Evolutionary conservation across 306 rosid genomes (phyloP).

Genomic region (Parietaria judaica): DNA sequence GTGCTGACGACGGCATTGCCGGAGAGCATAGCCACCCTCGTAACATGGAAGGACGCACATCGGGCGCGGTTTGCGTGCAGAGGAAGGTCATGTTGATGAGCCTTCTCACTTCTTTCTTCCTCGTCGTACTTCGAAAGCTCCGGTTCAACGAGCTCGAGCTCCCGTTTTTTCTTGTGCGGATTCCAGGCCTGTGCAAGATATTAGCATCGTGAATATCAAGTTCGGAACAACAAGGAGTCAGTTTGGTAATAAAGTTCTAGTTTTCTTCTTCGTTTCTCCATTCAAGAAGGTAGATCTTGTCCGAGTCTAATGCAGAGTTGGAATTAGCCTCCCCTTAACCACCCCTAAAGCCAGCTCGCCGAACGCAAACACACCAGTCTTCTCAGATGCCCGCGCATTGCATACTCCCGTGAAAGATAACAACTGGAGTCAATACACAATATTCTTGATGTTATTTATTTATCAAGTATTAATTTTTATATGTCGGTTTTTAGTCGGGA

Average conservation of each 20-base stretch:
- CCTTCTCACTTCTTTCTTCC: slow-evolving; percentile 44
- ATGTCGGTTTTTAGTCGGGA: too few relatives aligned
- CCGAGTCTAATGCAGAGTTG: slow-evolving; percentile 6
- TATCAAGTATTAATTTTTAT: too few relatives aligned
- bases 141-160: slow-evolving; percentile 28
- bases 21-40: slow-evolving; percentile 66
- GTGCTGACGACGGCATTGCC: slow-evolving; percentile 54
- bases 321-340: slow-evolving; percentile 58
- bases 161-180: neutral
- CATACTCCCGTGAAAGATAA: slow-evolving; percentile 80
- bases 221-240: neutral
- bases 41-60: slow-evolving; percentile 56
- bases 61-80: slow-evolving; percentile 69
- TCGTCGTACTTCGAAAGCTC: slow-evolving; percentile 26
- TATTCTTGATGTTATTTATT: too few relatives aligned
- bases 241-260: too few relatives aligned
- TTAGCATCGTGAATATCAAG: neutral
- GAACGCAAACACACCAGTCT: slow-evolving; percentile 76
- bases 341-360: slow-evolving; percentile 76
- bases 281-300: slow-evolving; percentile 23
- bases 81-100: slow-evolving; percentile 44
- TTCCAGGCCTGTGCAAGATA: slow-evolving; percentile 15
- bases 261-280: slow-evolving; percentile 4
- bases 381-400: slow-evolving; percentile 91
- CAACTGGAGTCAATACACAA: slow-evolving; percentile 42